phyloP scores from a whole-genome alignment of 257 asterid genomes.

The Misopates orontium region DNA sequence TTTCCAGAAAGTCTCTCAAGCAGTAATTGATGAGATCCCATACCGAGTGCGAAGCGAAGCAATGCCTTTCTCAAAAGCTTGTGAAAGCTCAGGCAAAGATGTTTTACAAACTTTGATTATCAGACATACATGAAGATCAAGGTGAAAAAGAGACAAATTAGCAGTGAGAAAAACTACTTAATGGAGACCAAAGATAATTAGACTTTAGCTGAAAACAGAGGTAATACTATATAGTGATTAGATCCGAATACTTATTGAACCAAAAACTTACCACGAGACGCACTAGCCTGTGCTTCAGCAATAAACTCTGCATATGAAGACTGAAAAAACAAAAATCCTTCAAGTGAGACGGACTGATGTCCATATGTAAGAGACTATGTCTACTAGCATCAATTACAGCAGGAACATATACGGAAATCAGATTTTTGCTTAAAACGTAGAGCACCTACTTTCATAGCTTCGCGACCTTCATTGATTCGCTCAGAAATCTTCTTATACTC shows the following conservation, averaged over 20 bases:
- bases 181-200: conserved; percentile 5
- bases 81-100: conserved; percentile 68
- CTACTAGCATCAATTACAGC: conserved; percentile 12
- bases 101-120: conserved; percentile 61
- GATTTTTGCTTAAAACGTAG: conserved; percentile 7
- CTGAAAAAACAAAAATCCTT: conserved; percentile 45
- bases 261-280: conserved; percentile 72
- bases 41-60: conserved; percentile 67
- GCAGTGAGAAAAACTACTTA: background rate
- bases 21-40: conserved; percentile 56
- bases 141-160: background rate
- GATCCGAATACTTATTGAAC: background rate
- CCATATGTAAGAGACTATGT: conserved; percentile 5
- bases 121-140: conserved; percentile 11
- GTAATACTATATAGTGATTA: conserved; percentile 7
- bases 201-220: background rate
- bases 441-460: conserved; percentile 74
- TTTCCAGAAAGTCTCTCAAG: conserved; percentile 33
- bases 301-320: conserved; percentile 71
- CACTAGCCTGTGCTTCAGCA: conserved; percentile 63
- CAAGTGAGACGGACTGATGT: conserved; percentile 29
- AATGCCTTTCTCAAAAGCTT: conserved; percentile 63
- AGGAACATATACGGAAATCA: background rate
- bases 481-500: conserved; percentile 67
- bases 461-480: conserved; percentile 67